Evolutionary conservation across 73 alveolate species (phyloP).

Genomic region (Paramecium sonneborni): DNA sequence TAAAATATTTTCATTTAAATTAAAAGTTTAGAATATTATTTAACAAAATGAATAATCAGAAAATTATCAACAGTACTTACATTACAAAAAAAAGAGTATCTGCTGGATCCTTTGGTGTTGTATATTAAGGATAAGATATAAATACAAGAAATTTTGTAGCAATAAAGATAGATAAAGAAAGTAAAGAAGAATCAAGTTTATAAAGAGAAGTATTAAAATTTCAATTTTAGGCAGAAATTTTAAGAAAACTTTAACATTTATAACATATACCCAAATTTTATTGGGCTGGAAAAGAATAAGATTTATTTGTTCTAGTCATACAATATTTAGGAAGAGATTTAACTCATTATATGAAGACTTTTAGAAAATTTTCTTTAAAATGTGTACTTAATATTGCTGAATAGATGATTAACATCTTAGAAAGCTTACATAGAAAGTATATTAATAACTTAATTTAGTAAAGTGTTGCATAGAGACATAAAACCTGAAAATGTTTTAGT

Average conservation of each 20-base stretch:
- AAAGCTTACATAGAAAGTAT: slow-evolving; percentile 84
- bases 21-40: neutral
- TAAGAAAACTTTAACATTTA: slow-evolving; percentile 19
- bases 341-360: slow-evolving; percentile 81
- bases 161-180: neutral
- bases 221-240: slow-evolving; percentile 47
- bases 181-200: neutral
- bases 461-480: slow-evolving; percentile 86
- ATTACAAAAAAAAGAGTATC: slow-evolving; percentile 73
- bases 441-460: slow-evolving; percentile 57
- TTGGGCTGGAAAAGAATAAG: slow-evolving; percentile 74
- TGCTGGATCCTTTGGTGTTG: slow-evolving; percentile 91
- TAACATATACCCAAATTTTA: slow-evolving; percentile 33
- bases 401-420: slow-evolving; percentile 85
- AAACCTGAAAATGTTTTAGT: slow-evolving; percentile 87
- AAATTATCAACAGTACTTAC: slow-evolving; percentile 42
- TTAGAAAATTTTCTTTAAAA: slow-evolving; percentile 81
- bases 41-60: neutral
- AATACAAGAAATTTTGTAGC: slow-evolving; percentile 14
- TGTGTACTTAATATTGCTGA: slow-evolving; percentile 87
- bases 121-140: slow-evolving; percentile 73
- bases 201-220: neutral
- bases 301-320: slow-evolving; percentile 82
- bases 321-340: slow-evolving; percentile 91
- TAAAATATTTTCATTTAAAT: neutral